Evolutionary conservation across 495 filamentous ascomycete species (phyloP).

Genomic region (Bryoglossum gracile): DNA sequence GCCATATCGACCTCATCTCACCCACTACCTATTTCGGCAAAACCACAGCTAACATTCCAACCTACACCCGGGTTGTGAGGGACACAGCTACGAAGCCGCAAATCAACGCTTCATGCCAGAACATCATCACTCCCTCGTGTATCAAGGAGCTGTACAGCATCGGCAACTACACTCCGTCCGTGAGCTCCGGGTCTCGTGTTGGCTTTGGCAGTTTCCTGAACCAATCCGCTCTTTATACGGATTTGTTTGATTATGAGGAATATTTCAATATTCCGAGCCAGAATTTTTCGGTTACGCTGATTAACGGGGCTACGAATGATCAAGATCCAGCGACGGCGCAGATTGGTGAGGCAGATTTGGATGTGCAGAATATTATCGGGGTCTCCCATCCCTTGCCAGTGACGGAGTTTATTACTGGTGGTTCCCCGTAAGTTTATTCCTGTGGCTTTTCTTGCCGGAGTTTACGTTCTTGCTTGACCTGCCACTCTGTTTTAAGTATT

Average conservation of each 20-base stretch:
- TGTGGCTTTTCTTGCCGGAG: no score
- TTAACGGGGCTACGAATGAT: constrained; percentile 49
- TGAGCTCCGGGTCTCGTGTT: constrained; percentile 40
- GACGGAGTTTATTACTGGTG: constrained; percentile 62
- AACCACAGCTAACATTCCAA: constrained; percentile 23
- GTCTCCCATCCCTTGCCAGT: constrained; percentile 51
- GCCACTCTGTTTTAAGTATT: no score
- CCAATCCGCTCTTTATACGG: constrained; percentile 35
- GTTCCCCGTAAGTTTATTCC: constrained; percentile 33
- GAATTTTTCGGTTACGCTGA: constrained; percentile 49
- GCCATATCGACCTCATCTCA: constrained; percentile 48
- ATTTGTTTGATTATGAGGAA: constrained; percentile 30
- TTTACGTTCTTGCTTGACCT: no score
- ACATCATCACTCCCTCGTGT: constrained; percentile 49
- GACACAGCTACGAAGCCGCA: constrained; percentile 8
- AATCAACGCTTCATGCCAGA: constrained; percentile 39
- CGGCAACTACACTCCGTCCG: constrained; percentile 38
- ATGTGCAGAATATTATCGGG: constrained; percentile 62
- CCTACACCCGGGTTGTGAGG: constrained; percentile 19
- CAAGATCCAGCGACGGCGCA: constrained; percentile 36
- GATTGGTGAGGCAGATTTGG: constrained; percentile 65
- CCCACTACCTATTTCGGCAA: constrained; percentile 54
- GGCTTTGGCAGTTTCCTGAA: constrained; percentile 53
- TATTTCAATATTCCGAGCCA: constrained; percentile 32
- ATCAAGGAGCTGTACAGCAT: constrained; percentile 55